Evolutionary conservation across 257 asterid species (phyloP).

Genomic region (Ligustrum vulgare): DNA sequence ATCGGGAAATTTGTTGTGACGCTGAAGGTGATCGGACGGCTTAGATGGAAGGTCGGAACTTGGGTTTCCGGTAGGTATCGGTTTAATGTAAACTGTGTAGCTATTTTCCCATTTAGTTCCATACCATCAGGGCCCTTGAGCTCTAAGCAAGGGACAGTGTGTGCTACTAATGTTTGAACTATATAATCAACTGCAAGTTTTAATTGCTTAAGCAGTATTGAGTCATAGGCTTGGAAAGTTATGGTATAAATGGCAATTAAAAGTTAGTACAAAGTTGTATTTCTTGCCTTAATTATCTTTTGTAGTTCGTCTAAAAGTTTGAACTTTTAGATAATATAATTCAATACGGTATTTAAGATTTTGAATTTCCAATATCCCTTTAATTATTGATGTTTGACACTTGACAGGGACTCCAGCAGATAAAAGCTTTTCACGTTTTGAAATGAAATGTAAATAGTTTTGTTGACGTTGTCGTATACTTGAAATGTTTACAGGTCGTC

Average conservation of each 20-base stretch:
- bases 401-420: too few relatives aligned
- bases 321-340: too few relatives aligned
- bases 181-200: neutral
- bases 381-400: too few relatives aligned
- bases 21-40: slow-evolving; percentile 62
- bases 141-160: slow-evolving; percentile 60
- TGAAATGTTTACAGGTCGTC: too few relatives aligned
- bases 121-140: slow-evolving; percentile 64
- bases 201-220: neutral
- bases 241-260: neutral
- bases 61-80: slow-evolving; percentile 94
- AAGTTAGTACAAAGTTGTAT: neutral
- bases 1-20: slow-evolving; percentile 48
- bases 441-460: too few relatives aligned
- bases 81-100: slow-evolving; percentile 61
- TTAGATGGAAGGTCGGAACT: slow-evolving; percentile 87
- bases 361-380: too few relatives aligned
- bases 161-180: slow-evolving; percentile 68
- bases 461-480: too few relatives aligned
- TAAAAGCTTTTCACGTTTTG: too few relatives aligned
- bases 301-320: neutral
- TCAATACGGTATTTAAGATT: too few relatives aligned
- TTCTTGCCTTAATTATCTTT: neutral
- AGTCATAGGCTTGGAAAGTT: neutral
- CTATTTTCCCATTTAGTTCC: slow-evolving; percentile 62